phyloP scores from a whole-genome alignment of 1,284 basidiomycete species.

The Moesziomyces antarcticus region DNA sequence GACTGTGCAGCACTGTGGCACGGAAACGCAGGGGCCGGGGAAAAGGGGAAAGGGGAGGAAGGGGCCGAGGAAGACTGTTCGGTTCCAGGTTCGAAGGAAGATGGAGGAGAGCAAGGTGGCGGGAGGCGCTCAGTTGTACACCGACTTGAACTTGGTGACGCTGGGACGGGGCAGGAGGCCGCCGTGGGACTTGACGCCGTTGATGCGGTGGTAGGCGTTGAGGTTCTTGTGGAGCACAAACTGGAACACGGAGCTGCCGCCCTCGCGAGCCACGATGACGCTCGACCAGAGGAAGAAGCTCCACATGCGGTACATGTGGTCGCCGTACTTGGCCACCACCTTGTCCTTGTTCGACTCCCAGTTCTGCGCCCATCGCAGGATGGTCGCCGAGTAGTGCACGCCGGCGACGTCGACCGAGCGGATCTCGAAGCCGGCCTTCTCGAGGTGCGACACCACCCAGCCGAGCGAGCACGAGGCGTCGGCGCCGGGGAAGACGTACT shows the following conservation, averaged over 20 bases:
- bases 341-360: constrained; percentile 77
- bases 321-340: constrained; percentile 88
- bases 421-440: constrained; percentile 93
- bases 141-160: constrained; percentile 48
- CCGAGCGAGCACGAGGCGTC: constrained; percentile 85
- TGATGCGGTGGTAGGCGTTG: constrained; percentile 87
- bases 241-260: constrained; percentile 67
- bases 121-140: constrained; percentile 54
- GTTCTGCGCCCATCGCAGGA: constrained; percentile 72
- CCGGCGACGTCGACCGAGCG: constrained; percentile 92
- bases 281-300: constrained; percentile 65
- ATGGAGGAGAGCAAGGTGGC: neutral
- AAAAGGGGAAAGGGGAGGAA: constrained; percentile 1
- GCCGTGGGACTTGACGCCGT: constrained; percentile 67
- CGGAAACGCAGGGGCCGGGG: neutral
- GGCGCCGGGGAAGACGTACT: constrained; percentile 89
- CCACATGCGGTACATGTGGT: constrained; percentile 72
- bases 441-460: constrained; percentile 86
- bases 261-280: constrained; percentile 65
- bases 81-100: neutral
- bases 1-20: too few relatives aligned
- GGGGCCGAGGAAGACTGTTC: constrained; percentile 9
- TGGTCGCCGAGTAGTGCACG: constrained; percentile 84
- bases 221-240: constrained; percentile 87
- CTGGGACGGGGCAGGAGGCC: constrained; percentile 60